These are phyloP conservation scores for Fusarium concolor DNA, from an alignment of 2,329 filamentous ascomycete genomes.

Conservation along the genomic window DNA sequence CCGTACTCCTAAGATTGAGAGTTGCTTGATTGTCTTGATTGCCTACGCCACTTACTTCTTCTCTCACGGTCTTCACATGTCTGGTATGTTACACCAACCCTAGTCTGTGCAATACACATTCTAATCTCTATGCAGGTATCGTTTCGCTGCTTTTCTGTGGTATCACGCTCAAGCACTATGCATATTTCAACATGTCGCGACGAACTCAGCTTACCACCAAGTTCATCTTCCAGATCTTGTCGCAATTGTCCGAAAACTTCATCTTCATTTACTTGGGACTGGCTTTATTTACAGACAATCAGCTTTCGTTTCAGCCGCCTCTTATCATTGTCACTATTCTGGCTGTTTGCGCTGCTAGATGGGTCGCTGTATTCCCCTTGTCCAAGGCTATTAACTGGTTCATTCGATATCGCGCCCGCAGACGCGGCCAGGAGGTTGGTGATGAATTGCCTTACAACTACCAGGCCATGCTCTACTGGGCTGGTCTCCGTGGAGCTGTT, in stretches of 20 bases:
- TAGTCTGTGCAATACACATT: not conserved
- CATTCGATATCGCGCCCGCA: constrained; percentile 84
- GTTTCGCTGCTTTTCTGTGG: constrained; percentile 97
- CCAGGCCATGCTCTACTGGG: constrained; percentile 99
- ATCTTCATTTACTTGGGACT: constrained; percentile 99
- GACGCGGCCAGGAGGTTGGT: constrained; percentile 77
- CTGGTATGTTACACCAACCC: constrained; percentile 70
- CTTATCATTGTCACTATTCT: constrained; percentile 94
- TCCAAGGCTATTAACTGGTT: constrained; percentile 93
- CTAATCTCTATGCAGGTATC: constrained; percentile 73
- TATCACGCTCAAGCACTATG: constrained; percentile 98
- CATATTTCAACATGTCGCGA: constrained; percentile 99
- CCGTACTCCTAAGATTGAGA: constrained; percentile 95
- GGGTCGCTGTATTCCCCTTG: constrained; percentile 93
- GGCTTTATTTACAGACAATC: constrained; percentile 91
- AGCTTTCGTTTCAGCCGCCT: constrained; percentile 90
- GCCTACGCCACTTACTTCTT: constrained; percentile 98
- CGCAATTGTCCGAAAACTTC: constrained; percentile 97
- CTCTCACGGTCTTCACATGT: constrained; percentile 94
- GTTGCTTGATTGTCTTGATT: constrained; percentile 91
- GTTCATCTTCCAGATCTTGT: constrained; percentile 94
- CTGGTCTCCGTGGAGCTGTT: constrained; percentile 92
- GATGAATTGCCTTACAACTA: constrained; percentile 96
- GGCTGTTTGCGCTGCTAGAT: constrained; percentile 91
- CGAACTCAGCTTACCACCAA: constrained; percentile 98